Evolutionary conservation across 225 moss, liverwort and hornwort species (phyloP), one percentile per base, ranked within the genome.

Genomic region (Bryoerythrophyllum caledonicum): DNA sequence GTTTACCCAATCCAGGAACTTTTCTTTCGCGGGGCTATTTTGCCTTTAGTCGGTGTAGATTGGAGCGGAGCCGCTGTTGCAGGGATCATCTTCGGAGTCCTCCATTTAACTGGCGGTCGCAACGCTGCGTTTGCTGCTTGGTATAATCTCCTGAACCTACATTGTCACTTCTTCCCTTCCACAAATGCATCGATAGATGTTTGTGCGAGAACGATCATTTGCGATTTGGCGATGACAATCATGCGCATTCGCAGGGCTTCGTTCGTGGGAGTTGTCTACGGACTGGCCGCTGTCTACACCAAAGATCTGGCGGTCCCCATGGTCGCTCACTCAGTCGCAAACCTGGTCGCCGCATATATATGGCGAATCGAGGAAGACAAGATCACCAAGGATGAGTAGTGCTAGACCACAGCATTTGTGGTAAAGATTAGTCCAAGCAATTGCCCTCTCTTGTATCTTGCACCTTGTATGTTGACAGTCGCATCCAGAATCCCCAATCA

Each of bases 71-170:
- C 81, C 19, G 48, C 81, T 27, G 88, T 82, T 62, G 83, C 93
- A 16, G 93, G 91, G 35, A 25, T 92, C 58, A 38, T 91, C 53
- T 92, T 92, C 67, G 90, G 91, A 51, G 63, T 80, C 53, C 78
- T 93, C 51, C 91, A 90, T 58, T 51, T 86, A 44, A 78, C 77
- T 16, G 96, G 93, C 64, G 91, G 93, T 35, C 87, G 93, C 67
- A 96, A 93, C 65, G 38, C 88, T 73, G 85, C 96, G 34, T 93
- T 91, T 74, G 93, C 91, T 70, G 70, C 86, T 54, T 93, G 95
- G 92, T 90, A 80, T 30, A 65, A 58, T 70, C 34, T 54, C 32
- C 32, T 37, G 11, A 67, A 66, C 49, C 21, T 60, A 62, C 41
- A 59, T 12, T 48, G 30, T 35, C 30, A 20, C 21, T 44, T n/a